A percentile compares a stretch with the other conserved stretches of the same genome.
phyloP scores from a whole-genome alignment of 208 protist species.

The Herpetomonas muscarum region DNA sequence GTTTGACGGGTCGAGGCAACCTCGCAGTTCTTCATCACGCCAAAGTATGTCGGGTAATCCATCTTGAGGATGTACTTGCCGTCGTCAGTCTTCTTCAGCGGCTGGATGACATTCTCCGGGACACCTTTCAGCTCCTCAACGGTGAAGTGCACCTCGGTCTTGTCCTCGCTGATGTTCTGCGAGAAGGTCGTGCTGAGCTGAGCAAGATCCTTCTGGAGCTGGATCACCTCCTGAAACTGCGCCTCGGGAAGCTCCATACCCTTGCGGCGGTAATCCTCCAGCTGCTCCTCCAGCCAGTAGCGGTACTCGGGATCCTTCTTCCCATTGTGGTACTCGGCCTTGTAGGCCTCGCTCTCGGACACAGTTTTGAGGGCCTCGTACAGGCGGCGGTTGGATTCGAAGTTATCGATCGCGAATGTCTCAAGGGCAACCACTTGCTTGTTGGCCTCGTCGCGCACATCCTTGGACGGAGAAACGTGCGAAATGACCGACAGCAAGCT shows the following conservation, averaged over 20 bases:
- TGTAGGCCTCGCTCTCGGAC: slow-evolving; percentile 20
- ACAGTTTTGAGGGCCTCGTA: slow-evolving; percentile 62
- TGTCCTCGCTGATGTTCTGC: slow-evolving; percentile 80
- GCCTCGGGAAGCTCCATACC: slow-evolving; percentile 68
- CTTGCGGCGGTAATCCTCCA: slow-evolving; percentile 54
- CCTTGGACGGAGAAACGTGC: slow-evolving; percentile 45
- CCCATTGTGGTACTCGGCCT: slow-evolving; percentile 30
- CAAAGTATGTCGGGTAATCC: slow-evolving; percentile 88
- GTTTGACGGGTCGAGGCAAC: slow-evolving; percentile 59
- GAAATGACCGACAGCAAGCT: slow-evolving; percentile 61
- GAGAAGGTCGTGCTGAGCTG: slow-evolving; percentile 60
- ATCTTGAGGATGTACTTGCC: slow-evolving; percentile 61
- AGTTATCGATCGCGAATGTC: slow-evolving; percentile 62
- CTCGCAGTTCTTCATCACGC: slow-evolving; percentile 80
- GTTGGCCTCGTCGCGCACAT: slow-evolving; percentile 59
- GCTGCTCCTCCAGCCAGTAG: slow-evolving; percentile 70
- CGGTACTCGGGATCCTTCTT: slow-evolving; percentile 37
- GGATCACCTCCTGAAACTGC: slow-evolving; percentile 52
- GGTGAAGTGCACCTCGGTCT: slow-evolving; percentile 43
- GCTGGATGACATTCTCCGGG: slow-evolving; percentile 37
- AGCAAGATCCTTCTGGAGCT: slow-evolving; percentile 68
- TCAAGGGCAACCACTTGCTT: slow-evolving; percentile 60
- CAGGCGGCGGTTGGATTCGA: slow-evolving; percentile 58
- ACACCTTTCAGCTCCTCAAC: slow-evolving; percentile 60
- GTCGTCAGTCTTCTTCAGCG: slow-evolving; percentile 33